Evolutionary conservation across 2,329 filamentous ascomycete genomes (phyloP).

Genomic region (Aspergillus sergii): DNA sequence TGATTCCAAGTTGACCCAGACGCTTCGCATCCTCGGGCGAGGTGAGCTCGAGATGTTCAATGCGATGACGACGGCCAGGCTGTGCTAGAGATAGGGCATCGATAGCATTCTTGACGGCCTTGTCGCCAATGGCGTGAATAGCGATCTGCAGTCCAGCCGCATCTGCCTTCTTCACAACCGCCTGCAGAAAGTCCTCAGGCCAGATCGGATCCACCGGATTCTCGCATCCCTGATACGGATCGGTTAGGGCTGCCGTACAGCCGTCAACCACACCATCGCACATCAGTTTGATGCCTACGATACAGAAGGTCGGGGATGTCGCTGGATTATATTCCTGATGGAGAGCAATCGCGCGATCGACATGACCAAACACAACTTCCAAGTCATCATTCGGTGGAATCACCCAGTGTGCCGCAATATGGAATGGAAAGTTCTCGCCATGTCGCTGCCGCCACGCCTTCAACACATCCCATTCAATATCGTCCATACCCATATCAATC

Average conservation of each 20-base stretch:
- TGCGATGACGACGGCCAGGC: slow-evolving; percentile 50
- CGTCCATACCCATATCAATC: slow-evolving; percentile 58
- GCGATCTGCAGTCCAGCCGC: slow-evolving; percentile 51
- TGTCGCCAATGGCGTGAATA: slow-evolving; percentile 56
- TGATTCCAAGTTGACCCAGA: slow-evolving; percentile 51
- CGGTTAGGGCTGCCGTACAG: slow-evolving; percentile 52
- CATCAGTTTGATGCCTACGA: slow-evolving; percentile 55
- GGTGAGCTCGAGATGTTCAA: slow-evolving; percentile 56
- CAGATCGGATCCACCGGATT: slow-evolving; percentile 51
- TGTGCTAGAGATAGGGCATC: slow-evolving; percentile 46
- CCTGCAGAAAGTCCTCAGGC: slow-evolving; percentile 44
- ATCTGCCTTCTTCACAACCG: slow-evolving; percentile 49
- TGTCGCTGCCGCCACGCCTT: slow-evolving; percentile 37
- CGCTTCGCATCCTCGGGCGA: slow-evolving; percentile 50
- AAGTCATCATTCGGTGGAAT: slow-evolving; percentile 46
- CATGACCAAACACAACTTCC: slow-evolving; percentile 43
- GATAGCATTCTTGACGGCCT: slow-evolving; percentile 49
- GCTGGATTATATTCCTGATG: slow-evolving; percentile 42
- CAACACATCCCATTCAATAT: slow-evolving; percentile 50
- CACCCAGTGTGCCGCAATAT: slow-evolving; percentile 53
- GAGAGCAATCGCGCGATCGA: slow-evolving; percentile 50
- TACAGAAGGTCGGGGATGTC: slow-evolving; percentile 45
- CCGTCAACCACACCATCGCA: slow-evolving; percentile 55
- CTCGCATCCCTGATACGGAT: slow-evolving; percentile 49
- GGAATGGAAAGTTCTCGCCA: slow-evolving; percentile 41